Conservation (phyloP, 306 rosid species). For the barrel medic (Medicago truncatula) region DNA sequence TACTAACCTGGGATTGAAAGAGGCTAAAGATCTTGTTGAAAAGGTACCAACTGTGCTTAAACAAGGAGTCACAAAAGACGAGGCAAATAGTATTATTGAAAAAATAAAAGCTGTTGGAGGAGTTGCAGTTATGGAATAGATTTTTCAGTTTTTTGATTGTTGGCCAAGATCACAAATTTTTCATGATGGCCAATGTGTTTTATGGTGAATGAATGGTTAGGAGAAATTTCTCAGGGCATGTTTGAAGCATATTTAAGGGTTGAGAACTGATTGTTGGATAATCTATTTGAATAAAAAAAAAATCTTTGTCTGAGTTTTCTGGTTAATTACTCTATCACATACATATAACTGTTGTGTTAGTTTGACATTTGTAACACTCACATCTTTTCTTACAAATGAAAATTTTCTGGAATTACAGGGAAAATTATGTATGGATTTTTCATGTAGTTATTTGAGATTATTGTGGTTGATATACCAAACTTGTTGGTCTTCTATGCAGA, state of each 20-base stretch:
- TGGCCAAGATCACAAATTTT: constrained; percentile 34
- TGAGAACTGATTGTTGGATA: constrained; percentile 36
- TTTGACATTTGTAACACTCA: constrained; percentile 38
- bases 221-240: constrained; percentile 31
- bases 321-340: constrained; percentile 20
- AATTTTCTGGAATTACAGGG: neutral
- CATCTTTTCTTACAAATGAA: constrained; percentile 14
- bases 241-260: constrained; percentile 20
- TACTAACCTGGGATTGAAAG: constrained; percentile 58
- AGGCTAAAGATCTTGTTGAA: constrained; percentile 65
- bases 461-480: constrained; percentile 6
- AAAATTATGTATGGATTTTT: constrained; percentile 1
- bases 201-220: constrained; percentile 18
- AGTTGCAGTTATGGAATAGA: constrained; percentile 58
- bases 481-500: constrained; percentile 13
- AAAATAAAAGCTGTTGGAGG: constrained; percentile 63
- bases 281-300: constrained; percentile 31
- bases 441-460: constrained; percentile 5
- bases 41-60: constrained; percentile 55
- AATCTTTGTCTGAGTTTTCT: constrained; percentile 23
- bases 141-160: constrained; percentile 24
- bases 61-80: constrained; percentile 62
- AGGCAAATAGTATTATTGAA: constrained; percentile 54
- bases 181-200: constrained; percentile 19
- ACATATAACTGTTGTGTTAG: constrained; percentile 26